Conservation (phyloP, 805 yeast species). For the Kuraishia cidri region DNA sequence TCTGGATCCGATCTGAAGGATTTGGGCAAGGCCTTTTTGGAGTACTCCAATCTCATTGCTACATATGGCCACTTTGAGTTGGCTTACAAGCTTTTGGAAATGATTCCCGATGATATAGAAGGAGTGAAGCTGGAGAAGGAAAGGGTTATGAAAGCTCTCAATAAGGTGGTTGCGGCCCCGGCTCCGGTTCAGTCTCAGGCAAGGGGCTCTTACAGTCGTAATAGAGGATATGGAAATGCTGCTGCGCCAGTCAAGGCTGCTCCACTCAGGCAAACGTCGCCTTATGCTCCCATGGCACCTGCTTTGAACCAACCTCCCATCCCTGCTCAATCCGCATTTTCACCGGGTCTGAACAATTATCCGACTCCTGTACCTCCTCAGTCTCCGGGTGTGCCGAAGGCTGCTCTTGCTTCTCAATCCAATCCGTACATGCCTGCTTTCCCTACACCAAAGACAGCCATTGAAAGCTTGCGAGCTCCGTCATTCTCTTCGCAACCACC, state of each 20-base stretch:
- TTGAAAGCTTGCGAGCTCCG: slow-evolving; percentile 16
- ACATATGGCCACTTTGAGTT: slow-evolving; percentile 78
- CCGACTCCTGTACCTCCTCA: no score
- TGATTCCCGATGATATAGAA: slow-evolving; percentile 68
- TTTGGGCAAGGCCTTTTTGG: slow-evolving; percentile 58
- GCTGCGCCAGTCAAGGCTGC: slow-evolving; percentile 6
- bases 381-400: no score
- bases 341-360: no score
- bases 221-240: slow-evolving; percentile 6
- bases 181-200: slow-evolving; percentile 5
- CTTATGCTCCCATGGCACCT: slow-evolving; percentile 4
- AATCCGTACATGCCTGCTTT: slow-evolving; percentile 14
- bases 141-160: slow-evolving; percentile 64
- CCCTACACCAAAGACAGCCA: slow-evolving; percentile 21
- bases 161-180: slow-evolving; percentile 11
- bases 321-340: no score
- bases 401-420: neutral
- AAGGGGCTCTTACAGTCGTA: slow-evolving; percentile 2
- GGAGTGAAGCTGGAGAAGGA: slow-evolving; percentile 69
- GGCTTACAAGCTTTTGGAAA: slow-evolving; percentile 60
- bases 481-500: slow-evolving; percentile 8
- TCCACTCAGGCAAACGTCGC: neutral
- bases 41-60: slow-evolving; percentile 74
- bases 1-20: slow-evolving; percentile 36
- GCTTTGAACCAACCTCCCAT: no score